Conservation (phyloP, 2,329 filamentous ascomycete species). For the Coccinonectria pachysandricola region DNA sequence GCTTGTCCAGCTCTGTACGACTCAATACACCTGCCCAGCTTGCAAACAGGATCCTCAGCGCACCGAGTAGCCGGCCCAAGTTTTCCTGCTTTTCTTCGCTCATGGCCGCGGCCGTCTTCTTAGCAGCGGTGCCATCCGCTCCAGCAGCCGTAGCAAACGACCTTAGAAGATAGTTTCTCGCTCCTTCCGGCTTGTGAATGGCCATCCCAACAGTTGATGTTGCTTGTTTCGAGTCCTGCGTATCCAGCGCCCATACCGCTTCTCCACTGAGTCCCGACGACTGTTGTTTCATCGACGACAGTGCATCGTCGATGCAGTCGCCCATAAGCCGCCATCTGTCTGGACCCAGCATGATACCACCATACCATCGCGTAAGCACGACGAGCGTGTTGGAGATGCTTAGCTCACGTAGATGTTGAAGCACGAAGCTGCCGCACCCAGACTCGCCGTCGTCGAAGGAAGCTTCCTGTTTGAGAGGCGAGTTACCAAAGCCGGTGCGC, state of each 20-base stretch:
- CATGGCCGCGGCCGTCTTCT: constrained; percentile 34
- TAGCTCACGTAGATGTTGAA: constrained; percentile 42
- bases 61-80: constrained; percentile 57
- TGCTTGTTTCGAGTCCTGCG: constrained; percentile 36
- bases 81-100: constrained; percentile 58
- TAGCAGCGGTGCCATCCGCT: constrained; percentile 8
- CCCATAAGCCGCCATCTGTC: constrained; percentile 55
- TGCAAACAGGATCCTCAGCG: constrained; percentile 59
- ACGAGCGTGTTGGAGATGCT: constrained; percentile 42
- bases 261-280: constrained; percentile 33
- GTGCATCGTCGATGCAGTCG: constrained; percentile 42
- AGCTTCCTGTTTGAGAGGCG: constrained; percentile 35
- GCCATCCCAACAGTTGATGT: constrained; percentile 46
- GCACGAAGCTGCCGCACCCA: constrained; percentile 46
- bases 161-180: constrained; percentile 46
- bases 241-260: constrained; percentile 50
- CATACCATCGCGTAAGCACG: constrained; percentile 53
- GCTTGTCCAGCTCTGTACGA: constrained; percentile 57
- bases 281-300: constrained; percentile 38
- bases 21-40: constrained; percentile 62
- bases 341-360: constrained; percentile 49
- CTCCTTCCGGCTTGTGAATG: constrained; percentile 63
- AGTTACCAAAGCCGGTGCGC: constrained; percentile 25
- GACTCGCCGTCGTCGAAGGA: constrained; percentile 53
- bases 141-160: constrained; percentile 45